phyloP scores from a whole-genome alignment of 805 yeast genomes.

The Metschnikowia drakensbergensis region DNA sequence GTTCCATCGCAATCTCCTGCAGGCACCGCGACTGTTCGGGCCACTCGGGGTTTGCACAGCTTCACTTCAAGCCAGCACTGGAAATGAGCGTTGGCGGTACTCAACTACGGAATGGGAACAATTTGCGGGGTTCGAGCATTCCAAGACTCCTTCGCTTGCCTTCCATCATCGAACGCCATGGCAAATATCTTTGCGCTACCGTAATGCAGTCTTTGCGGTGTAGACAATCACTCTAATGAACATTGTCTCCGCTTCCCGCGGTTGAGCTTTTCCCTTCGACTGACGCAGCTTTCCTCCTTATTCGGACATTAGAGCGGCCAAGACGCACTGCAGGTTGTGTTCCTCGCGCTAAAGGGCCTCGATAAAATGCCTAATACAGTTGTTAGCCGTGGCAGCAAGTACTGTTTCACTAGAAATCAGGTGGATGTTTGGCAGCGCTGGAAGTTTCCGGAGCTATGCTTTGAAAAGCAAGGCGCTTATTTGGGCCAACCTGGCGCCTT shows the following conservation, averaged over 20 bases:
- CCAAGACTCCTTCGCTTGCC: no score
- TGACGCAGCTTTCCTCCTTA: neutral
- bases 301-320: neutral
- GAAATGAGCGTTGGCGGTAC: no score
- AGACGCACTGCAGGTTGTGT: neutral
- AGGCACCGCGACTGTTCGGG: neutral
- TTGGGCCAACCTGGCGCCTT: no score
- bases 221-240: neutral
- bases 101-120: no score
- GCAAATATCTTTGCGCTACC: no score
- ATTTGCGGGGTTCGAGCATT: neutral
- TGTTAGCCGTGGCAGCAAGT: neutral
- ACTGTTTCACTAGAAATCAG: no score
- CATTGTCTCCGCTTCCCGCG: no score
- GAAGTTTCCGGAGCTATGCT: no score
- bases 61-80: neutral
- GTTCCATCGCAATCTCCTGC: neutral
- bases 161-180: no score
- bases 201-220: neutral
- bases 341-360: neutral
- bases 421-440: no score
- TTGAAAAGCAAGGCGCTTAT: no score
- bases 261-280: neutral
- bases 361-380: neutral
- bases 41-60: conserved; percentile 1